Base-by-base conservation (phyloP, 306 rosid species). In the Trichosanthes truncata region DNA sequence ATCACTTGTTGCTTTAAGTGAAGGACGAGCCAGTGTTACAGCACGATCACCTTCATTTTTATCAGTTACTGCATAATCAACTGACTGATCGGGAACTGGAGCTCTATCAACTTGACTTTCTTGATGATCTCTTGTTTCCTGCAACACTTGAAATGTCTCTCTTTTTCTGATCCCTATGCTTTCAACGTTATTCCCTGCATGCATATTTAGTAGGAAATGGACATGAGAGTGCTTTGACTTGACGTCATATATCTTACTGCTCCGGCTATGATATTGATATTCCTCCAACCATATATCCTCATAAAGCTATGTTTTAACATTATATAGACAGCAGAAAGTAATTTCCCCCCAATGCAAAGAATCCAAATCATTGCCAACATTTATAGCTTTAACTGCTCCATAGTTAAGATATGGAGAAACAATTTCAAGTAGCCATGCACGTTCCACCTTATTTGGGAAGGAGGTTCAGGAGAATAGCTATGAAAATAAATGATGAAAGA, bases 221-320 rank as follows among this genome's bases (percentile, higher is more conserved):
- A 14, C 78, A 51, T 74, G 56, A 74, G 45, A 72, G 33, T 20
- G 29, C 56, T 49, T 49, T 49, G 78, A 74, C 61, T 49, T 17
- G 29, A 45, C 25, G 53, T 43, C 51, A 38, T 40, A 69, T 69
- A 43, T 43, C 76, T 71, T 12, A 71, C 55, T 23, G 57, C 40
- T 21, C 46, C 1, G 40, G 45, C 17, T 26, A 15, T 9, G 45
- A 15, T 49, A 4, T 14, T 9, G 45, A 15, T 49, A 4, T 14
- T 51, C 41, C 77, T 46, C 78, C 78, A 74, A 11, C 78, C 78
- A 74, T 49, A 73, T 48, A 49, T 49, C 62, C 78, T 31, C 46
- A 31, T 18, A 51, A 17, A 18, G 17, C 9, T 45, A 29, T 72
- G 36, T 57, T 25, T 21, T 18, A 74, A 74, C 12, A 18, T 17